phyloP scores from a whole-genome alignment of 306 rosid species.

The Quercus rubra region DNA sequence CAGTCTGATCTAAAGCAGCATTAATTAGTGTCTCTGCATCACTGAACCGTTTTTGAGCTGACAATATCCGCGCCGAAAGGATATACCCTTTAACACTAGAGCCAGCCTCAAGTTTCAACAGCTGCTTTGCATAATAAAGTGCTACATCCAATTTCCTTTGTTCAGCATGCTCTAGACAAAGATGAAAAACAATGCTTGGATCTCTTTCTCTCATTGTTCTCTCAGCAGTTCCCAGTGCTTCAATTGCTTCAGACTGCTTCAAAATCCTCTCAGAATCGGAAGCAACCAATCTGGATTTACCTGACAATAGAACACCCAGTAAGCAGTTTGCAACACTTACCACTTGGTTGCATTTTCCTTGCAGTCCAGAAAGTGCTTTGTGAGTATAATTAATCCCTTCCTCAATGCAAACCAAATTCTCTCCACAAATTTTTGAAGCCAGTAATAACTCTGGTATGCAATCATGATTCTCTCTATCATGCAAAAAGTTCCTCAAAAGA shows the following conservation, averaged over 20 bases:
- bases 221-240: slow-evolving; percentile 53
- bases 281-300: slow-evolving; percentile 45
- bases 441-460: slow-evolving; percentile 51
- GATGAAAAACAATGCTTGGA: slow-evolving; percentile 64
- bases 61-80: slow-evolving; percentile 75
- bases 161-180: slow-evolving; percentile 87
- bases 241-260: slow-evolving; percentile 65
- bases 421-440: slow-evolving; percentile 85
- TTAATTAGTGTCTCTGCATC: slow-evolving; percentile 80
- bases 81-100: slow-evolving; percentile 45
- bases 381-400: slow-evolving; percentile 58
- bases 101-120: slow-evolving; percentile 73
- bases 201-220: slow-evolving; percentile 52
- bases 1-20: slow-evolving; percentile 85
- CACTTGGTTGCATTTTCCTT: slow-evolving; percentile 60
- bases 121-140: slow-evolving; percentile 58
- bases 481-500: slow-evolving; percentile 67
- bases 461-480: slow-evolving; percentile 46
- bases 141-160: slow-evolving; percentile 72
- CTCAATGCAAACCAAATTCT: slow-evolving; percentile 42
- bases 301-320: slow-evolving; percentile 65
- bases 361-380: slow-evolving; percentile 51
- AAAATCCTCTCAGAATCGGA: slow-evolving; percentile 66
- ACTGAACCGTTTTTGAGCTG: slow-evolving; percentile 64
- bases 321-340: slow-evolving; percentile 58